A percentile compares a stretch with the other conserved stretches of the same genome.
Evolutionary conservation across 1,284 basidiomycete genomes (phyloP).

Genomic region (Apiotrichum siamense): DNA sequence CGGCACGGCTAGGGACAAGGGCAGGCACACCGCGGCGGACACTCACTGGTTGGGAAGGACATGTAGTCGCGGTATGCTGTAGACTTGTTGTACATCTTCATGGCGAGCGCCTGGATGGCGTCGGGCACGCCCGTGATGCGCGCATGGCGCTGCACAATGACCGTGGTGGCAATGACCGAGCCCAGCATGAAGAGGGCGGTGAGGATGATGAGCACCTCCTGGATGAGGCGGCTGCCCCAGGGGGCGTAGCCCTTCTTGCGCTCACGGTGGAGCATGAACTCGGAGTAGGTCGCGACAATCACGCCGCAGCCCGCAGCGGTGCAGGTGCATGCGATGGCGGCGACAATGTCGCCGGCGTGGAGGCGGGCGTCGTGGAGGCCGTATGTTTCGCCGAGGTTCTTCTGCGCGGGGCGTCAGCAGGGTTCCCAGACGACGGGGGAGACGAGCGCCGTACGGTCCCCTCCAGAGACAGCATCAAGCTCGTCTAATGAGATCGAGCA

Average conservation of each 20-base stretch:
- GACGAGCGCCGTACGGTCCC: too few relatives aligned
- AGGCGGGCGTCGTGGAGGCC: background rate
- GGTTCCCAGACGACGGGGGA: too few relatives aligned
- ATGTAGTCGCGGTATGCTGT: constrained; percentile 7
- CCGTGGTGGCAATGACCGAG: constrained; percentile 6
- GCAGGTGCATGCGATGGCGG: constrained; percentile 3
- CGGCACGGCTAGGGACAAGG: too few relatives aligned
- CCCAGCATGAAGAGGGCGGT: constrained; percentile 11
- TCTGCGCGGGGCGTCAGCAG: too few relatives aligned
- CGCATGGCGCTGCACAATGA: constrained; percentile 4
- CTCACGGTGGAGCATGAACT: constrained; percentile 8
- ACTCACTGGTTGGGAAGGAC: constrained; percentile 9
- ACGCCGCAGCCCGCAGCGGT: constrained; percentile 12
- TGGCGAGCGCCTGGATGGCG: background rate
- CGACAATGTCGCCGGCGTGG: constrained; percentile 11
- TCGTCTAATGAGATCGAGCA: too few relatives aligned
- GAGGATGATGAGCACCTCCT: constrained; percentile 11
- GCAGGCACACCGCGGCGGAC: too few relatives aligned
- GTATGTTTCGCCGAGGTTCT: background rate
- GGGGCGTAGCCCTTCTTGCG: constrained; percentile 6
- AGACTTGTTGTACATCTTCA: constrained; percentile 5
- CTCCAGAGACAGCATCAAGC: too few relatives aligned
- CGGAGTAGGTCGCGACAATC: constrained; percentile 12
- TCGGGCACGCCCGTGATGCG: background rate
- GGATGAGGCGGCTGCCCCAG: constrained; percentile 6